Base-by-base conservation (phyloP, 1,284 basidiomycete species). In the Trametes sp. region DNA sequence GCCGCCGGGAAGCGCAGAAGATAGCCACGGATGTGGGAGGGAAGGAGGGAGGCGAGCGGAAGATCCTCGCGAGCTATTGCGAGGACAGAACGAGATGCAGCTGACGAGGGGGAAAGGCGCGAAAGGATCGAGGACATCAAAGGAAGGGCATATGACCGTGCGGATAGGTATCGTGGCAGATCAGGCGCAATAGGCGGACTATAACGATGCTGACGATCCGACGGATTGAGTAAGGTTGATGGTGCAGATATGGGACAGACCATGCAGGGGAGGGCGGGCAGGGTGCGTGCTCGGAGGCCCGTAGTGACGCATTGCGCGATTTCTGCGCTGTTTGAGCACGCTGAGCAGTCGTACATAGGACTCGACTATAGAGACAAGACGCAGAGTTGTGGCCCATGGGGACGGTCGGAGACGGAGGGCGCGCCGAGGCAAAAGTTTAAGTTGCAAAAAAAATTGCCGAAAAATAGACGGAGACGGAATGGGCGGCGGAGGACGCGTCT, bases 91-190 rank as follows among this genome's bases (percentile, higher is more conserved):
- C 46, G 50, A 55, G 60, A 62, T 44, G 33, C 66, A 67, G 66
- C 48, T 67, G 66, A 67, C 63, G 45, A 28, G 42, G 54, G 33
- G 60, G 59, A 56, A 61, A 54, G 31, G 33, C 26, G 44, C 26
- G 54, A 50, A 57, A 42, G 54, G 46, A 55, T 42, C 28, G 36
- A 58, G 56, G 52, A 46, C 38, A 53, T 60, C 44, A 46, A 38
- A 45, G 63, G 44, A 54, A 49, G 63, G 56, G 56, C 63, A 67
- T 58, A 67, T 67, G 66, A 67, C 66, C 61, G 59, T n/a, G 49
- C 42, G 16, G 45, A 61, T 52, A 52, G 41, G 61, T 64, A 64
- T 64, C 66, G 61, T 58, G 59, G 63, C 61, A 58, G 63, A 63
- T 65, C 63, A 64, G 63, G 44, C 61, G 58, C 61, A 61, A 41